These are phyloP conservation scores for Clitoria ternatea DNA, from an alignment of 306 rosid species.

Conservation along the genomic window DNA sequence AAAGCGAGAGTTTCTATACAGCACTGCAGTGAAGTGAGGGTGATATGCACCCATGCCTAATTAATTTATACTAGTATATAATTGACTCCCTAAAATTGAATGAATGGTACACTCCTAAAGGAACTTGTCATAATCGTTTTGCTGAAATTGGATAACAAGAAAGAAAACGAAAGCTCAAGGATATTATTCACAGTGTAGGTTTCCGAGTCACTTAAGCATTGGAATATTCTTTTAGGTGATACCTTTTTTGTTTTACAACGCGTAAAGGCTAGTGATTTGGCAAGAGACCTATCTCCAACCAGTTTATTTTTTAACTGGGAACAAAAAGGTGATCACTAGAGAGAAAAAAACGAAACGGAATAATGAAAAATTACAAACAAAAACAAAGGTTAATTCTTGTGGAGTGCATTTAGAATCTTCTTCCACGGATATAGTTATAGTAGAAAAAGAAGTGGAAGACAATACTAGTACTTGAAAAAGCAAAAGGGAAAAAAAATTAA, in stretches of 20 bases:
- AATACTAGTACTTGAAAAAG: constrained; percentile 28
- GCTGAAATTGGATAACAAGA: not conserved
- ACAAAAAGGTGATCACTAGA: not conserved
- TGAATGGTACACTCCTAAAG: not conserved
- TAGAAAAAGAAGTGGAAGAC: constrained; percentile 12
- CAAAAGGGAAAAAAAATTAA: not conserved
- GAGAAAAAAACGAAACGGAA: not conserved
- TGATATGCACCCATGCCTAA: not conserved
- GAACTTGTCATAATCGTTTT: not conserved
- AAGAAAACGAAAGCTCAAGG: not conserved
- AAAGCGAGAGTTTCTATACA: not conserved
- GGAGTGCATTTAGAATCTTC: constrained; percentile 13
- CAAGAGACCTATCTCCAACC: no score
- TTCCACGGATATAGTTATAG: not conserved
- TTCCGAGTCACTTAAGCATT: not conserved
- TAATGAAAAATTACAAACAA: not conserved
- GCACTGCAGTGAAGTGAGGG: not conserved
- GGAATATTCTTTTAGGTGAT: no score
- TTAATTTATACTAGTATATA: not conserved
- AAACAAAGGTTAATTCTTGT: not conserved
- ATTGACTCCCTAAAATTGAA: not conserved
- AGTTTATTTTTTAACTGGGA: no score
- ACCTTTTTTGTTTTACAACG: no score
- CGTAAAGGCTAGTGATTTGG: no score
- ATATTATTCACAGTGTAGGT: constrained; percentile 6